These are phyloP conservation scores for Albophoma yamanashiensis DNA, from an alignment of 2,329 filamentous ascomycete genomes.

Conservation along the genomic window DNA sequence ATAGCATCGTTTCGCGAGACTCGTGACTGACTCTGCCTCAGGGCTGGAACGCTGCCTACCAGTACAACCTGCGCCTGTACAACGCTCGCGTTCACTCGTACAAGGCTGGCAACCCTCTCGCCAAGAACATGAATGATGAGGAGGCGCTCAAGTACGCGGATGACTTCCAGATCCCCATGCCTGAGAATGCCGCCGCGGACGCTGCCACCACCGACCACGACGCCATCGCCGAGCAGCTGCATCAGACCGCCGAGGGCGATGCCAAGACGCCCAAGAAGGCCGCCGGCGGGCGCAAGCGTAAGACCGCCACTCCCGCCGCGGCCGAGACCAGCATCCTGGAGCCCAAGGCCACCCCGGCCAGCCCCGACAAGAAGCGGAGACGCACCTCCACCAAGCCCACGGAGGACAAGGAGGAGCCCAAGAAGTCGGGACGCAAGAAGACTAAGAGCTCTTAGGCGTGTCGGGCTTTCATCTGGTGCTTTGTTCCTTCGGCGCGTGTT, in stretches of 20 bases:
- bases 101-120: constrained; percentile 46
- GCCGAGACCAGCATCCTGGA: constrained; percentile 17
- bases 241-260: constrained; percentile 33
- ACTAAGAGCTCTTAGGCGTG: constrained; percentile 27
- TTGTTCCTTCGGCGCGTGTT: neutral
- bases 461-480: neutral
- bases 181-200: constrained; percentile 26
- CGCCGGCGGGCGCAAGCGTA: constrained; percentile 41
- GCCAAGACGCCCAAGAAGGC: constrained; percentile 50
- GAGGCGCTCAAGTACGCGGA: constrained; percentile 53
- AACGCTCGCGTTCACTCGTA: constrained; percentile 56
- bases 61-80: constrained; percentile 57
- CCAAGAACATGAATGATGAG: constrained; percentile 51
- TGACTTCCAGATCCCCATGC: constrained; percentile 42
- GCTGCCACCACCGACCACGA: constrained; percentile 35
- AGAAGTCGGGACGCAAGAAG: constrained; percentile 52
- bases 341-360: constrained; percentile 34
- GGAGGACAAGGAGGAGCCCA: constrained; percentile 45
- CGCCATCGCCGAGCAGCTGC: constrained; percentile 48
- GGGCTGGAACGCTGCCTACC: constrained; percentile 56
- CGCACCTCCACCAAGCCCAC: constrained; percentile 43
- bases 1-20: neutral
- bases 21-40: constrained; percentile 7
- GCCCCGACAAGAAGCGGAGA: constrained; percentile 55
- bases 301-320: constrained; percentile 37